phyloP scores from a whole-genome alignment of 2,329 filamentous ascomycete species.

The Nemania sp. region DNA sequence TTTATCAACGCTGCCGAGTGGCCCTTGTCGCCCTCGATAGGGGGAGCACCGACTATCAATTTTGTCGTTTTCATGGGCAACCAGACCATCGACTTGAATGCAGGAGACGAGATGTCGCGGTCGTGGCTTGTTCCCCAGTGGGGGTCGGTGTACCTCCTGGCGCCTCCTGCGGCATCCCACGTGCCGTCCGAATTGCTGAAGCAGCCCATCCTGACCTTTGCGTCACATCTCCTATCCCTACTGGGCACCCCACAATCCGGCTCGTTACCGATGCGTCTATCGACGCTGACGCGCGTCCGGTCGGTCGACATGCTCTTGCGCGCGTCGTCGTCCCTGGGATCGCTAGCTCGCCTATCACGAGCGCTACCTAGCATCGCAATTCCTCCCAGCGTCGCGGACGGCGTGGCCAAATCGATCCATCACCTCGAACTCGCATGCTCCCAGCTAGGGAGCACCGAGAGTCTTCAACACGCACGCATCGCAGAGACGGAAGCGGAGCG shows the following conservation, averaged over 20 bases:
- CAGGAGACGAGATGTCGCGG: constrained; percentile 54
- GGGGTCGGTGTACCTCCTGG: constrained; percentile 71
- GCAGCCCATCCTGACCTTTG: constrained; percentile 85
- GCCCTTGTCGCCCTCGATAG: constrained; percentile 93
- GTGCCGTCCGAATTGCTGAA: constrained; percentile 70
- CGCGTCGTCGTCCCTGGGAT: constrained; percentile 92
- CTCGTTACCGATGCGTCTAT: constrained; percentile 82
- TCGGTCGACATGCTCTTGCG: constrained; percentile 84
- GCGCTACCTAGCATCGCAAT: constrained; percentile 91
- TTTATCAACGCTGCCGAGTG: constrained; percentile 99
- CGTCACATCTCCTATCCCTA: constrained; percentile 84
- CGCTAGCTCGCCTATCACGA: constrained; percentile 79
- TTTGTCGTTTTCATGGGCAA: constrained; percentile 90
- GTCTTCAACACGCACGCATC: constrained; percentile 77
- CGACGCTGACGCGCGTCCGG: constrained; percentile 81
- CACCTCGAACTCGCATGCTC: constrained; percentile 79
- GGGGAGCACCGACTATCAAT: constrained; percentile 89
- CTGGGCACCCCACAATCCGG: constrained; percentile 82
- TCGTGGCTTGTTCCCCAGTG: constrained; percentile 95
- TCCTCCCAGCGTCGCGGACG: constrained; percentile 80
- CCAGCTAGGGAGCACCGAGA: constrained; percentile 65
- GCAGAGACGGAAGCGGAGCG: constrained; percentile 89
- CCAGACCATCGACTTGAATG: constrained; percentile 63
- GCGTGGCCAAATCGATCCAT: constrained; percentile 76
- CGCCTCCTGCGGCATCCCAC: constrained; percentile 48